phyloP scores from a whole-genome alignment of 208 protist genomes.

The Jaenimonas drosophilae region DNA sequence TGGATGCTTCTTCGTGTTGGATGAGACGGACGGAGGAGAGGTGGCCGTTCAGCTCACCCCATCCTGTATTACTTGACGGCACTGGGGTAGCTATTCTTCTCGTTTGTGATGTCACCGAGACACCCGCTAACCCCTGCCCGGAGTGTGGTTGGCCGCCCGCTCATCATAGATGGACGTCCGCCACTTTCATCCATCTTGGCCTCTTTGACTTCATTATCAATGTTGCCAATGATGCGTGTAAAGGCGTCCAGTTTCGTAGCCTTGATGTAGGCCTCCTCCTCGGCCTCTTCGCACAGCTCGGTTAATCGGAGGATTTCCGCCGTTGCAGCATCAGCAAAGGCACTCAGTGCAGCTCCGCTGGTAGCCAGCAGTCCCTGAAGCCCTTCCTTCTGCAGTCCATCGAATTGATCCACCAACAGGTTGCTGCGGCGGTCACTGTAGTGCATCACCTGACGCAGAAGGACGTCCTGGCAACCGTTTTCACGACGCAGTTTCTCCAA shows the following conservation, averaged over 20 bases:
- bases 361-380: slow-evolving; percentile 13
- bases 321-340: slow-evolving; percentile 7
- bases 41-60: no score
- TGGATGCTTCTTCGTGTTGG: no score
- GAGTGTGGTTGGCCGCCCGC: no score
- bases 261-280: slow-evolving; percentile 22
- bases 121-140: no score
- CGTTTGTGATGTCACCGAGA: slow-evolving; percentile 13
- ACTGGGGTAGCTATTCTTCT: slow-evolving; percentile 14
- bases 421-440: slow-evolving; percentile 9
- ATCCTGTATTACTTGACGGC: no score
- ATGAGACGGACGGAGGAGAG: no score
- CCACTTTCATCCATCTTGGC: slow-evolving; percentile 15
- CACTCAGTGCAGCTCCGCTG: slow-evolving; percentile 6
- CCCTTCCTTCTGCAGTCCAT: slow-evolving; percentile 15
- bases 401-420: slow-evolving; percentile 19
- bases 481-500: no score
- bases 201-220: slow-evolving; percentile 41
- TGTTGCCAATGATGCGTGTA: slow-evolving; percentile 28
- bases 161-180: no score
- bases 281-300: slow-evolving; percentile 18
- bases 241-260: slow-evolving; percentile 22
- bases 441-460: slow-evolving; percentile 8
- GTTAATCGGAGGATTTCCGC: slow-evolving; percentile 20
- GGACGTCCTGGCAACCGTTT: no score